A percentile compares a stretch with the other conserved stretches of the same genome.
phyloP scores from a whole-genome alignment of 2,329 filamentous ascomycete genomes.

The Cytospora piceae region DNA sequence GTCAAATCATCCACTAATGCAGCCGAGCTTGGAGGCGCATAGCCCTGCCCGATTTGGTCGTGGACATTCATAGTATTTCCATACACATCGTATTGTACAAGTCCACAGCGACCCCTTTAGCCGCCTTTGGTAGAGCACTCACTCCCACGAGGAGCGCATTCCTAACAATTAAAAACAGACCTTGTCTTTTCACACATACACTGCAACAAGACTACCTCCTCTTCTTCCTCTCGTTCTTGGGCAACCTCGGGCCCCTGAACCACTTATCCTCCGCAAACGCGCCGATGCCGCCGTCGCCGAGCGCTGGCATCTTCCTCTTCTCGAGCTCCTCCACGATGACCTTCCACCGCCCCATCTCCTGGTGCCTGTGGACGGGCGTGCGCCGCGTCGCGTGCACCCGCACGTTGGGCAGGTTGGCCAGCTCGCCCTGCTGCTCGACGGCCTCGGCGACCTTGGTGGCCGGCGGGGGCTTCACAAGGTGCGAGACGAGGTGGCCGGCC shows the following conservation, averaged over 20 bases:
- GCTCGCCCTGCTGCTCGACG: conserved; percentile 51
- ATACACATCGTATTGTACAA: conserved; percentile 4
- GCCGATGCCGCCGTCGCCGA: conserved; percentile 37
- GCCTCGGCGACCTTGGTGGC: conserved; percentile 66
- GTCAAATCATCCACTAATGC: not conserved
- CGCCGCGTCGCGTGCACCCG: conserved; percentile 65
- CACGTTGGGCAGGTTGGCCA: conserved; percentile 69
- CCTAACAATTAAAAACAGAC: not conserved
- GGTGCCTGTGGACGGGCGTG: conserved; percentile 58
- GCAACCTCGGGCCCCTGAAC: conserved; percentile 32
- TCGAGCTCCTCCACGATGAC: conserved; percentile 41
- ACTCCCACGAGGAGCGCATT: not conserved
- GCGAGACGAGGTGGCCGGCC: conserved; percentile 57
- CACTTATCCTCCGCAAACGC: conserved; percentile 38
- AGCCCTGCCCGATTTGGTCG: not conserved
- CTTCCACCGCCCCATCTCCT: conserved; percentile 45
- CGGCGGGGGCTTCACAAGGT: conserved; percentile 58
- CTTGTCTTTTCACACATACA: not conserved
- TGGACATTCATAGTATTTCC: not conserved
- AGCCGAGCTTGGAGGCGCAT: not conserved
- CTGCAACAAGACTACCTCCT: conserved; percentile 13
- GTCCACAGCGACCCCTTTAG: not conserved
- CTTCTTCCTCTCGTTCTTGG: conserved; percentile 27
- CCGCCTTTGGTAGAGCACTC: not conserved
- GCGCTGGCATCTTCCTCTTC: conserved; percentile 40